Percentiles rank a stretch among this genome's conserved stretches.
Evolutionary conservation across 306 rosid genomes (phyloP).

Genomic region (Abrus precatorius): DNA sequence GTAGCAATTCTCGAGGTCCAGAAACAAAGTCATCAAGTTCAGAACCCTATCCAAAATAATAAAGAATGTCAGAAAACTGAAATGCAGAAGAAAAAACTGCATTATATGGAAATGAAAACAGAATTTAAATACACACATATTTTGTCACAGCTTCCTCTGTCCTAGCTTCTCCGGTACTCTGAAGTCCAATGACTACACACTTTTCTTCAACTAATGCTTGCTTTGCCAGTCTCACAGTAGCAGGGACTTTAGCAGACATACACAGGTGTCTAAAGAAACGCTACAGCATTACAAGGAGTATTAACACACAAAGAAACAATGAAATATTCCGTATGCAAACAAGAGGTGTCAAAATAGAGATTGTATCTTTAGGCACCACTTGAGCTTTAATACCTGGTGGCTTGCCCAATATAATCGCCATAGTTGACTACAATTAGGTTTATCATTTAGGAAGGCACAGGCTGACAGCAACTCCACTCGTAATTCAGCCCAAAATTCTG

Average conservation of each 20-base stretch:
- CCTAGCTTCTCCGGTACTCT: conserved; percentile 99
- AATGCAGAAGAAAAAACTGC: conserved; percentile 16
- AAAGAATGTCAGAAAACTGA: conserved; percentile 36
- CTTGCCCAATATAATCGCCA: conserved; percentile 99
- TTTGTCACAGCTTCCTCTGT: conserved; percentile 98
- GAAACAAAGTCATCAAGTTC: conserved; percentile 99
- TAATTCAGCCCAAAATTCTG: conserved; percentile 94
- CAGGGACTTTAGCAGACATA: conserved; percentile 99
- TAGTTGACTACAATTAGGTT: conserved; percentile 83
- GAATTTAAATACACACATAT: conserved; percentile 74
- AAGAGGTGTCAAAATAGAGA: conserved; percentile 22
- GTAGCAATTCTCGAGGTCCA: conserved; percentile 96
- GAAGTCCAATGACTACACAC: conserved; percentile 97
- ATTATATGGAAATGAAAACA: conserved; percentile 44
- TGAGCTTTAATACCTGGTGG: conserved; percentile 77
- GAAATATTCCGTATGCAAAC: background rate
- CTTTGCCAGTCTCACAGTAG: conserved; percentile 87
- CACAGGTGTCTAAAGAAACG: conserved; percentile 99
- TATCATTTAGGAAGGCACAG: conserved; percentile 72
- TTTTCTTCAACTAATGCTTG: conserved; percentile 82
- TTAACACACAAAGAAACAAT: conserved; percentile 42
- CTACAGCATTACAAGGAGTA: conserved; percentile 63
- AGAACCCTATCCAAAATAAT: conserved; percentile 70
- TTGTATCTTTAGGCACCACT: conserved; percentile 6
- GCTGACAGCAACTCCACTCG: conserved; percentile 87